phyloP scores from a whole-genome alignment of 140 eudicot species.

The Bidens hawaiensis region DNA sequence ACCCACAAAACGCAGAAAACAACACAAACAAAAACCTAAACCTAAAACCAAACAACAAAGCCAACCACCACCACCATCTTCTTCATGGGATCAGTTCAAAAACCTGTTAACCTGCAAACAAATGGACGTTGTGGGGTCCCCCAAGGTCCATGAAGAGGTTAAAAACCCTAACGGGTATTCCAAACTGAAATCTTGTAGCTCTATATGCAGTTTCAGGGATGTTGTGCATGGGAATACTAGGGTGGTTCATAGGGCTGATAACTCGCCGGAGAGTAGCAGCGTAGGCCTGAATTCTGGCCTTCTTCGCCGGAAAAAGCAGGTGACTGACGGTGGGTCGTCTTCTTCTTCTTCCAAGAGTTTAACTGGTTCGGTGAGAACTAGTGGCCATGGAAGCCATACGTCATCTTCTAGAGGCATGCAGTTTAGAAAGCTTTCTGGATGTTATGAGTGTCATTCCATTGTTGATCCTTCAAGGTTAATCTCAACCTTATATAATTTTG shows the following conservation, averaged over 20 bases:
- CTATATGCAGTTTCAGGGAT: constrained; percentile 69
- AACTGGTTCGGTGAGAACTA: constrained; percentile 42
- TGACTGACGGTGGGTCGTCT: constrained; percentile 9
- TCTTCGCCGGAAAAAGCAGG: constrained; percentile 38
- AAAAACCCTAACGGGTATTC: constrained; percentile 29
- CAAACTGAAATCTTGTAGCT: constrained; percentile 53
- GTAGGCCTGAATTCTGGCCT: constrained; percentile 52
- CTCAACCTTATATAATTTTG: not conserved
- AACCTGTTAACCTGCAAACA: constrained; percentile 76
- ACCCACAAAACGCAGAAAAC: constrained; percentile 34
- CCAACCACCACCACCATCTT: constrained; percentile 30
- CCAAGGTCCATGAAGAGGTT: constrained; percentile 45
- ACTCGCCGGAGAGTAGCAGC: constrained; percentile 77
- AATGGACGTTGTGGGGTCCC: constrained; percentile 37
- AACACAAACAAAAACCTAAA: constrained; percentile 26
- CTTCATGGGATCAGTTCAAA: constrained; percentile 80
- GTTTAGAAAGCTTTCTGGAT: constrained; percentile 75
- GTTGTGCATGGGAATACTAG: constrained; percentile 74
- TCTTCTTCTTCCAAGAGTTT: constrained; percentile 29
- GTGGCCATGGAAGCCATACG: constrained; percentile 29
- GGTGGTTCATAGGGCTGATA: constrained; percentile 78
- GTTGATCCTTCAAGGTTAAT: constrained; percentile 77
- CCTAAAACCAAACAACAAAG: constrained; percentile 16
- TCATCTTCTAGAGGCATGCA: constrained; percentile 61
- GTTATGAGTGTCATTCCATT: constrained; percentile 87